Conservation (phyloP, 176 grass and related monocot genomes). For the Oryza longistaminata region DNA sequence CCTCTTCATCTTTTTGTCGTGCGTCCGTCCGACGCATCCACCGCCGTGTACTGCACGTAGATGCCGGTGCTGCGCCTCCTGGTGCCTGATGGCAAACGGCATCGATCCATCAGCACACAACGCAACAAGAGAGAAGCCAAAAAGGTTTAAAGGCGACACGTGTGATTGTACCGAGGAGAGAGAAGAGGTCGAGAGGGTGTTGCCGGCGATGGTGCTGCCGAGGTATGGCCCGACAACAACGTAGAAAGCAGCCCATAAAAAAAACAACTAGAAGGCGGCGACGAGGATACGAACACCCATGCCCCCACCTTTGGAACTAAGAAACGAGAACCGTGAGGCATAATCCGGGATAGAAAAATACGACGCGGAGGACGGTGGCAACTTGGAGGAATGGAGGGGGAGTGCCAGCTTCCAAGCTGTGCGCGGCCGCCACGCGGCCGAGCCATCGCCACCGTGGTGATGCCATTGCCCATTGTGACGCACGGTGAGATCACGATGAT, state of each 20-base stretch:
- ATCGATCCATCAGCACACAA: neutral
- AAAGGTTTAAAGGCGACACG: too few relatives aligned
- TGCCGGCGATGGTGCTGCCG: conserved; percentile 51
- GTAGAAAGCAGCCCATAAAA: too few relatives aligned
- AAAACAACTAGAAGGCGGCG: too few relatives aligned
- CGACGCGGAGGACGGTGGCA: neutral
- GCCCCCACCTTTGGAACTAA: conserved; percentile 27
- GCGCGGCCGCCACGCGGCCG: conserved; percentile 51
- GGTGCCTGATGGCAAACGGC: neutral
- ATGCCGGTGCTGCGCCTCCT: conserved; percentile 54
- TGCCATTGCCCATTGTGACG: neutral
- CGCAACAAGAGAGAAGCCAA: neutral
- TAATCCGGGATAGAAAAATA: too few relatives aligned
- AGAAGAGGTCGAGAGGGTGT: conserved; percentile 63
- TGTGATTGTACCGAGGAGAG: conserved; percentile 45
- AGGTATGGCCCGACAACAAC: conserved; percentile 54
- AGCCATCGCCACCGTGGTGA: neutral
- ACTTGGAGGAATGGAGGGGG: conserved; percentile 89
- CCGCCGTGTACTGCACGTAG: conserved; percentile 76
- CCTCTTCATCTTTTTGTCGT: conserved; percentile 54
- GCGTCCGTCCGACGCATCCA: conserved; percentile 69
- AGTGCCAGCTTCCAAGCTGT: conserved; percentile 65
- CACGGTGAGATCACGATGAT: conserved; percentile 20
- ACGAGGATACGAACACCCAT: conserved; percentile 76
- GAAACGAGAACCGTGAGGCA: too few relatives aligned